Evolutionary conservation across 352 stramenopile genomes (phyloP), one percentile per base, ranked within the genome.

Genomic region (Pythium dissotocum): DNA sequence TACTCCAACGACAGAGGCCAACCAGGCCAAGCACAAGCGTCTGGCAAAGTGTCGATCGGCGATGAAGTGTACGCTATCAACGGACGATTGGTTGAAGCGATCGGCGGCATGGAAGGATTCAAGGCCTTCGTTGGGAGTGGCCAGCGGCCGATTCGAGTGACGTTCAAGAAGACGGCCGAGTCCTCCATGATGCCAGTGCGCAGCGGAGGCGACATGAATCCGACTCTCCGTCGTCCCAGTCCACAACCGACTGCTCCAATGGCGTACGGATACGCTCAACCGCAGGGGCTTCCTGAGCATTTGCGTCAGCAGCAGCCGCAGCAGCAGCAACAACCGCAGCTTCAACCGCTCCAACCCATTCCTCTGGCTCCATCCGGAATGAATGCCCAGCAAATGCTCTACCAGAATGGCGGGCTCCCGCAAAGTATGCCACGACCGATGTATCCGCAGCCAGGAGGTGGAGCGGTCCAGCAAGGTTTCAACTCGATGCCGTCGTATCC

Each of bases 61-160:
- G 88, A 95, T 44, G 82, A 93, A 70, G 80, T 95, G 1, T 91
- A 85, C 58, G 88, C 88, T 7, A 82, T 95, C 21, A 94, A 94
- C 65, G 80, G 79, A 4, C 78, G 80, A 13, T 74, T 70, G 10
- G 60, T 95, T 12, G 80, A 87, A 21, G 65, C 33, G 4, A 74
- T 77, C 26, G 90, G 91, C 56, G 85, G 85, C 2, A 92, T 95
- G 80, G 86, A 94, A 65, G 85, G 85, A 0, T 95, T 95, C 58
- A 95, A 95, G 69, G 56, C 63, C 49, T 71, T 77, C 13, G 83
- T 95, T 35, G 83, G 77, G 1, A 82, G 69, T 21, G 77, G 79
- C n/a, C 80, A 79, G 53, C 78, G 88, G 0, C 88, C 88, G 4
- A 60, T 95, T 8, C 72, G 76, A 40, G 86, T 95, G 36, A 93